Evolutionary conservation across 768 basidiomycete species (phyloP).

Genomic region (Serendipita sp.): DNA sequence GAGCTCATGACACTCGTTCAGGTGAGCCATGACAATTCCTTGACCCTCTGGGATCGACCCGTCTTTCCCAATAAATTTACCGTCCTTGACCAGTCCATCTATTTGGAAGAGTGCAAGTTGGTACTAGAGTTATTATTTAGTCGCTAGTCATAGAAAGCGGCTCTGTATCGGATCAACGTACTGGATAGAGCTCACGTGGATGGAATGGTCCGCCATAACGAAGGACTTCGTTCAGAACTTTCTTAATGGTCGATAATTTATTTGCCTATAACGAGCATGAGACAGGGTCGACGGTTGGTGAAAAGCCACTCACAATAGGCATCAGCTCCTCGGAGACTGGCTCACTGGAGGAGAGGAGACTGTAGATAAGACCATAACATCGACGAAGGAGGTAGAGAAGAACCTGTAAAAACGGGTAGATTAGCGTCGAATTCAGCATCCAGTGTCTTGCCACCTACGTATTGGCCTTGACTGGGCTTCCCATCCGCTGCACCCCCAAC

Average conservation of each 20-base stretch:
- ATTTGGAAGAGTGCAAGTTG: constrained; percentile 92
- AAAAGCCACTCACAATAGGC: constrained; percentile 79
- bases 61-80: constrained; percentile 79
- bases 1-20: constrained; percentile 92
- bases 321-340: constrained; percentile 97
- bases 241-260: constrained; percentile 91
- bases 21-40: constrained; percentile 87
- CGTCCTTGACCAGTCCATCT: constrained; percentile 82
- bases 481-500: constrained; percentile 69
- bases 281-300: constrained; percentile 12
- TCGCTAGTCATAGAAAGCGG: constrained; percentile 11
- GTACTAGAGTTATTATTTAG: constrained; percentile 37
- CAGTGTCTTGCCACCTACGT: constrained; percentile 36
- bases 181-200: constrained; percentile 85
- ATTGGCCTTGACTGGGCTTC: constrained; percentile 80
- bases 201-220: constrained; percentile 92
- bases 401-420: constrained; percentile 35
- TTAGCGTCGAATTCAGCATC: not conserved
- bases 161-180: constrained; percentile 26
- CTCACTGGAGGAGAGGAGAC: constrained; percentile 83
- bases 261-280: constrained; percentile 50
- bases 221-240: constrained; percentile 87
- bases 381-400: constrained; percentile 81
- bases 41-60: constrained; percentile 91
- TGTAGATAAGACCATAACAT: constrained; percentile 93